A percentile compares a stretch with the other conserved stretches of the same genome.
phyloP scores from a whole-genome alignment of 768 basidiomycete species.

The Pisolithus microcarpus region DNA sequence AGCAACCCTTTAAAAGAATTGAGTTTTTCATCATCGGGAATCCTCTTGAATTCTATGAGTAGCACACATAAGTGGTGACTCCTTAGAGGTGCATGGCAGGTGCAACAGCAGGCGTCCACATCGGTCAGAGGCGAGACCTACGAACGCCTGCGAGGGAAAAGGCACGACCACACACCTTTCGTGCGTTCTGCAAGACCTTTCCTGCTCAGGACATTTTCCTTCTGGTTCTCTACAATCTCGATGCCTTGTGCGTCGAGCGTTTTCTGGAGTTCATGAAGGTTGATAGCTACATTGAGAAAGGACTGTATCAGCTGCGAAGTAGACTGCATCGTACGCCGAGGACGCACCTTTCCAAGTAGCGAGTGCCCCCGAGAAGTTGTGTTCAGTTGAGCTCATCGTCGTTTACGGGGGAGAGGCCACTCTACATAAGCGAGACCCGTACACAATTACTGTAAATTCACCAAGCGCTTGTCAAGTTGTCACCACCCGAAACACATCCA shows the following conservation, averaged over 20 bases:
- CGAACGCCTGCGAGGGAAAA: neutral
- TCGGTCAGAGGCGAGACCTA: neutral
- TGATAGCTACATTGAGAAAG: slow-evolving; percentile 52
- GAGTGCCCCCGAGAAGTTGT: slow-evolving; percentile 90
- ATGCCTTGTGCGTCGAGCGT: slow-evolving; percentile 87
- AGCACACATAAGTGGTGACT: neutral
- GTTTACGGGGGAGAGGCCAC: neutral
- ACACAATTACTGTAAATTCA: neutral
- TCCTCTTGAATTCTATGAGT: slow-evolving; percentile 85
- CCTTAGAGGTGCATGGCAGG: neutral
- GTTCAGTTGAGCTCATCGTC: slow-evolving; percentile 37
- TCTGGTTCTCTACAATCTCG: slow-evolving; percentile 97
- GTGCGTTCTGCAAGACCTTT: slow-evolving; percentile 95
- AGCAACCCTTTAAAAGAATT: slow-evolving; percentile 84
- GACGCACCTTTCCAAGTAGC: slow-evolving; percentile 83
- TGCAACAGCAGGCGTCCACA: neutral
- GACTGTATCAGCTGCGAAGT: neutral
- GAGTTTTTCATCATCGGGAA: slow-evolving; percentile 83
- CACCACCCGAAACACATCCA: neutral
- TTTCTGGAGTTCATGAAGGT: slow-evolving; percentile 86
- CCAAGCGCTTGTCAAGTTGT: neutral
- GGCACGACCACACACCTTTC: slow-evolving; percentile 51
- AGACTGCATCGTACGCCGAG: neutral
- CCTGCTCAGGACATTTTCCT: slow-evolving; percentile 89
- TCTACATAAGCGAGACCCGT: neutral